Base-by-base conservation (phyloP, 768 basidiomycete genomes). In the Porphyrellus cyaneotinctus region DNA sequence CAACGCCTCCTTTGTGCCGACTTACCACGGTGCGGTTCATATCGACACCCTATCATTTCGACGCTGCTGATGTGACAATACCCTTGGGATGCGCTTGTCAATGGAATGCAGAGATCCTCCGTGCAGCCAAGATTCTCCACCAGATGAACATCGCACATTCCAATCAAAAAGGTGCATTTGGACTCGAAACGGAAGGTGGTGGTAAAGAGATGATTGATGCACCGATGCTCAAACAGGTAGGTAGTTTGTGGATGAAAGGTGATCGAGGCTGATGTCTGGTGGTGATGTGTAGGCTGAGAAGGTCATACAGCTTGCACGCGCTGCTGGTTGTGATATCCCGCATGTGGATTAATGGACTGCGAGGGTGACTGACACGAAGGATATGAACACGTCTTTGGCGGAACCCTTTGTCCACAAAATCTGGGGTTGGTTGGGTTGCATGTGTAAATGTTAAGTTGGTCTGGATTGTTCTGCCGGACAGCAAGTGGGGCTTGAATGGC, bases 181-280 rank as follows among this genome's bases (percentile, higher is more conserved):
- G 90, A 0, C 72, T 93, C 23, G 84, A 86, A 43, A 64, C 76
- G 36, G 72, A 74, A 20, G 78, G 74, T 38, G 76, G 76, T 3
- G 69, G 75, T 15, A 84, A 82, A 43, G 83, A 86, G 63, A 94
- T 95, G 92, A 87, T 95, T 32, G 92, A 95, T 67, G 88, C 88
- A 9, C 92, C 92, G 0, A 91, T 95, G 86, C 73, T 95, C 38
- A 88, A 89, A 66, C 89, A 90, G 78, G 30, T 57, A 38, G 0
- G 59, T 49, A 37, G 15, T 24, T 15, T 36, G 12, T 28, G n/a
- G 12, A 14, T 15, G 11, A 6, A n/a, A 23, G 36, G 23, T 6
- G 17, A 14, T 43, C n/a, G 48, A 42, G 15, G 43, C 43, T 47
- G 46, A 54, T 9, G 36, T n/a, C 18, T 44, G 51, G 32, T 41